Evolutionary conservation across 1,139 yeast species (phyloP).

Genomic region (Ashbya aceris): DNA sequence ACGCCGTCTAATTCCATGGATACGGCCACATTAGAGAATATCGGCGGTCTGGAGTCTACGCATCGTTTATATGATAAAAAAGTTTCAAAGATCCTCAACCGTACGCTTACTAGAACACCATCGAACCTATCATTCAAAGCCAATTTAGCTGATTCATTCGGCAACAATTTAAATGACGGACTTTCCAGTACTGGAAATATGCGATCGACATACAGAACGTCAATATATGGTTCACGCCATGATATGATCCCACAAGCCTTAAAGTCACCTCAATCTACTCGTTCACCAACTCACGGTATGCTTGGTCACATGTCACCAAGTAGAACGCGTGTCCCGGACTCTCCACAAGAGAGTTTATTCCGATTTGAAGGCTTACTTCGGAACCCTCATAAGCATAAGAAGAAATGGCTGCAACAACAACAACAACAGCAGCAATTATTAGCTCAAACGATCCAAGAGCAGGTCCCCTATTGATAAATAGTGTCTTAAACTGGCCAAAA

Average conservation of each 20-base stretch:
- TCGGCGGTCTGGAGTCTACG: slow-evolving; percentile 53
- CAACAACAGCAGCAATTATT: slow-evolving; percentile 17
- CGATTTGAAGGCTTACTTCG: slow-evolving; percentile 32
- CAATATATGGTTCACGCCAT: slow-evolving; percentile 11
- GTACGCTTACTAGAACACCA: slow-evolving; percentile 66
- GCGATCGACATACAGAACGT: slow-evolving; percentile 13
- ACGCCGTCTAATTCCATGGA: slow-evolving; percentile 44
- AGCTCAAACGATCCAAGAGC: slow-evolving; percentile 17
- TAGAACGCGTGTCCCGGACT: slow-evolving; percentile 12
- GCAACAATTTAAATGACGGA: slow-evolving; percentile 21
- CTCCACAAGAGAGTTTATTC: slow-evolving; percentile 30
- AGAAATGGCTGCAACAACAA: slow-evolving; percentile 18
- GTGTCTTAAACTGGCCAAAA: too few relatives aligned
- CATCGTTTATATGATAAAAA: slow-evolving; percentile 75
- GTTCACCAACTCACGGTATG: slow-evolving; percentile 16
- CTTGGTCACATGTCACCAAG: slow-evolving; percentile 10
- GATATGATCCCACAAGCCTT: slow-evolving; percentile 10
- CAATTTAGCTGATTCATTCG: slow-evolving; percentile 56
- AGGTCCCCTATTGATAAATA: slow-evolving; percentile 3
- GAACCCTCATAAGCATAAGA: slow-evolving; percentile 26
- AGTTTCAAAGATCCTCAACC: slow-evolving; percentile 64
- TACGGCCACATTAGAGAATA: slow-evolving; percentile 38
- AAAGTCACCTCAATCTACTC: slow-evolving; percentile 9
- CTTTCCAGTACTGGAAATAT: slow-evolving; percentile 19
- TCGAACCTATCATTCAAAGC: slow-evolving; percentile 71